phyloP scores from a whole-genome alignment of 305 asterid species.

The Salvia sclarea region DNA sequence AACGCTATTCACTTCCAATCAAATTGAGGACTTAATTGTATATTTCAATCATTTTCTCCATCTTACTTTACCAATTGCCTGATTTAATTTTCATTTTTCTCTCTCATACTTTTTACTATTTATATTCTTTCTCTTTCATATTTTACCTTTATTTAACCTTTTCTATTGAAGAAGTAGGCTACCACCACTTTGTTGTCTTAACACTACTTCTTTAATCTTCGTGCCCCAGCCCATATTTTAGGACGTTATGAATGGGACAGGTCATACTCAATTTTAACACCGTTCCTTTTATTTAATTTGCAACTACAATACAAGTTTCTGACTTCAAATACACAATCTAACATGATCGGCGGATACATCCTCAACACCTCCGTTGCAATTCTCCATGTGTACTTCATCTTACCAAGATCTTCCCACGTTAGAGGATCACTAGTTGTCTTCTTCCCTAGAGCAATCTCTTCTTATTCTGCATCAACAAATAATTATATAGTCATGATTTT shows the following conservation, averaged over 20 bases:
- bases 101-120: too few species aligned
- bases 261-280: background rate
- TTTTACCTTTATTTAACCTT: too few species aligned
- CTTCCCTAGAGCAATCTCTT: constrained; percentile 14
- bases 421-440: background rate
- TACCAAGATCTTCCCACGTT: constrained; percentile 24
- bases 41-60: constrained; percentile 3
- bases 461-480: constrained; percentile 17
- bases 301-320: constrained; percentile 6
- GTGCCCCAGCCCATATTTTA: too few species aligned
- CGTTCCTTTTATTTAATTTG: constrained; percentile 20
- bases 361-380: constrained; percentile 23
- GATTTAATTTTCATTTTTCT: too few species aligned
- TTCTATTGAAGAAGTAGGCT: too few species aligned
- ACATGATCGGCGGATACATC: constrained; percentile 28
- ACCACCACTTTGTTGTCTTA: too few species aligned
- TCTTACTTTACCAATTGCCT: constrained; percentile 13
- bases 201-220: too few species aligned
- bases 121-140: too few species aligned
- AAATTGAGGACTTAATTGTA: constrained; percentile 17
- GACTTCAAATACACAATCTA: background rate
- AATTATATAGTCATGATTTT: too few species aligned
- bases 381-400: constrained; percentile 29
- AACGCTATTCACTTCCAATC: constrained; percentile 14
- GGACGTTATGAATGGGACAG: too few species aligned